These are phyloP conservation scores for Jamesozyma jinghongensis DNA, from an alignment of 805 yeast species.

Conservation along the genomic window DNA sequence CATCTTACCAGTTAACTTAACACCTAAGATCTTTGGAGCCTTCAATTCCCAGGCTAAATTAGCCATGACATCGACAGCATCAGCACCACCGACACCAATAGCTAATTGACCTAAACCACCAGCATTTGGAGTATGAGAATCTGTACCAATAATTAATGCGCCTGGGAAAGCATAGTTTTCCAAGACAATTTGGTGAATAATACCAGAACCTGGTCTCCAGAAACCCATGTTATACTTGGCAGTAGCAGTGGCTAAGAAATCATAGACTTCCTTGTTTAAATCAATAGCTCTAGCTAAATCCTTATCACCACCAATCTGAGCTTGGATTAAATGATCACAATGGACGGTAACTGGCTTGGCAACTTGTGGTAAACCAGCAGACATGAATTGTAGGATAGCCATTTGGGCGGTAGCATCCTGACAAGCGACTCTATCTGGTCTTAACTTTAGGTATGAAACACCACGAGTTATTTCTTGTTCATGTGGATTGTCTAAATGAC, in stretches of 20 bases:
- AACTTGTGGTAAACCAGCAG: conserved; percentile 83
- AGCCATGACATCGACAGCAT: conserved; percentile 95
- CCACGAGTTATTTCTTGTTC: conserved; percentile 82
- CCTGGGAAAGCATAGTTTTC: conserved; percentile 98
- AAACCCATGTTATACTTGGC: conserved; percentile 94
- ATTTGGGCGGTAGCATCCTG: conserved; percentile 99
- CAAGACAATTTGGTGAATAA: conserved; percentile 90
- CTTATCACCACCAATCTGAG: conserved; percentile 79
- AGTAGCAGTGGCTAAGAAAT: conserved; percentile 81
- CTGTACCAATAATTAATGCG: conserved; percentile 91
- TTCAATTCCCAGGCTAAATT: conserved; percentile 94
- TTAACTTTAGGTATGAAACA: conserved; percentile 79
- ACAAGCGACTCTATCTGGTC: conserved; percentile 98
- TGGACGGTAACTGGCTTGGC: conserved; percentile 95
- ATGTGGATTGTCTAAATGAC: conserved; percentile 90
- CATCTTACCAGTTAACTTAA: conserved; percentile 84
- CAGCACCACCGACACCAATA: conserved; percentile 99
- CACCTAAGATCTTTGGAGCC: conserved; percentile 94
- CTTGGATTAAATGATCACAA: conserved; percentile 97
- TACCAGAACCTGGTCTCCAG: conserved; percentile 99
- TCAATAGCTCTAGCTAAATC: conserved; percentile 83
- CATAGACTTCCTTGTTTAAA: conserved; percentile 88
- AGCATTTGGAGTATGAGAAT: conserved; percentile 96
- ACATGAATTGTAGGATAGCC: conserved; percentile 95
- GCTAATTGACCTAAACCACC: conserved; percentile 98